Conservation (phyloP, 2,329 filamentous ascomycete genomes). For the Cryphonectria parasitica region DNA sequence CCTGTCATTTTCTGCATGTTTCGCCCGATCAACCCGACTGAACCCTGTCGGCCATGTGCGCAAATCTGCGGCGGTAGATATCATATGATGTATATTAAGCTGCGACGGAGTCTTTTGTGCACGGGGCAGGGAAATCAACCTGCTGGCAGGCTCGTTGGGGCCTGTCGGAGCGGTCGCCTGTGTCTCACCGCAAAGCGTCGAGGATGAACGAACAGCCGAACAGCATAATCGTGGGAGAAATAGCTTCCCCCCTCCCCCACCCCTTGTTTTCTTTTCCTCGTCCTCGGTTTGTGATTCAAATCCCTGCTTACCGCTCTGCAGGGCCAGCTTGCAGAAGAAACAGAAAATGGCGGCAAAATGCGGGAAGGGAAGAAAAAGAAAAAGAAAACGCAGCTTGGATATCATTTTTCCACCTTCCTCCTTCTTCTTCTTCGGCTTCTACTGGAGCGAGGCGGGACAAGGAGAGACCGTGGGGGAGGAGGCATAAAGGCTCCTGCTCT, state of each 20-base stretch:
- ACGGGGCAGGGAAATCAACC: neutral
- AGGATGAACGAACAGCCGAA: conserved; percentile 3
- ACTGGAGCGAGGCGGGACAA: neutral
- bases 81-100: conserved; percentile 21
- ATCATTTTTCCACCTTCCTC: neutral
- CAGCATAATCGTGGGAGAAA: neutral
- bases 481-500: conserved; percentile 2
- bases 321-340: neutral
- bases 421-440: neutral
- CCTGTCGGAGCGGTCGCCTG: conserved; percentile 16
- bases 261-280: too few species aligned
- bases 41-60: conserved; percentile 31
- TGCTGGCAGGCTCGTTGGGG: conserved; percentile 11
- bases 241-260: neutral
- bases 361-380: too few species aligned
- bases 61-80: conserved; percentile 27
- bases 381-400: neutral
- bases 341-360: neutral
- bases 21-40: conserved; percentile 22
- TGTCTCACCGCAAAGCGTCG: conserved; percentile 16
- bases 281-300: neutral
- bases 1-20: conserved; percentile 31
- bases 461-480: neutral
- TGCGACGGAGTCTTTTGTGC: neutral
- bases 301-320: conserved; percentile 9